Evolutionary conservation across 768 basidiomycete species (phyloP), one percentile per base, ranked within the genome.

Genomic region (Xerocomus spinulosus): DNA sequence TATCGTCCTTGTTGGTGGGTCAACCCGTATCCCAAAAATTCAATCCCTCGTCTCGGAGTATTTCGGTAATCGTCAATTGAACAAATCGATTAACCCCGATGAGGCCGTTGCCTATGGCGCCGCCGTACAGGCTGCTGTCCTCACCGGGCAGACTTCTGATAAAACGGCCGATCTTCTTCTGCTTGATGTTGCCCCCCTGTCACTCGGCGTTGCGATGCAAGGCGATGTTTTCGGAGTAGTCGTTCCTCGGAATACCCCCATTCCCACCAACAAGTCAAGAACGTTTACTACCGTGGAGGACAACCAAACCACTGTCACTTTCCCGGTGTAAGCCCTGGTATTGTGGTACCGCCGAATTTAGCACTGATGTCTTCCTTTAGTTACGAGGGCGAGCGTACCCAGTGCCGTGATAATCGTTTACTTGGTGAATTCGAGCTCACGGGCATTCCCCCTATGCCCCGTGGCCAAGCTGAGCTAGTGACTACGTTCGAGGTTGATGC

Each of bases 21-120:
- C 96, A 49, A 99, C 96, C 61, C 96, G 96, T 83, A 99, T 99
- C 67, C 96, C 96, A 57, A 97, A 97, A 79, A 90, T 99, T 59
- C 94, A 97, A 73, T 81, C 93, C 24, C 85, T 99, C 51, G 96
- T 99, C 44, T 97, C 94, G 49, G 96, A 99, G 69, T 95, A 85
- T 81, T 99, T 99, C 70, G 90, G 90, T 70, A 93, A 92, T 53
- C 92, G 95, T 62, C 90, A 94, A 69, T 75, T 97, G 67, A 98
- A 98, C 85, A 99, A 99, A 81, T 96, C 93, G 50, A 99, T 99
- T 77, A 99, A 99, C 82, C 96, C 96, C 54, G 96, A 99, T 66
- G 96, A 99, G 77, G 96, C 96, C 62, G 96, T 99, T 61, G 96
- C 96, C 41, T 97, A 98, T 73, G 96, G 96, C 77, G 96, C 96